A percentile compares a stretch with the other conserved stretches of the same genome.
phyloP scores from a whole-genome alignment of 306 rosid genomes.

The Biancaea sappan region DNA sequence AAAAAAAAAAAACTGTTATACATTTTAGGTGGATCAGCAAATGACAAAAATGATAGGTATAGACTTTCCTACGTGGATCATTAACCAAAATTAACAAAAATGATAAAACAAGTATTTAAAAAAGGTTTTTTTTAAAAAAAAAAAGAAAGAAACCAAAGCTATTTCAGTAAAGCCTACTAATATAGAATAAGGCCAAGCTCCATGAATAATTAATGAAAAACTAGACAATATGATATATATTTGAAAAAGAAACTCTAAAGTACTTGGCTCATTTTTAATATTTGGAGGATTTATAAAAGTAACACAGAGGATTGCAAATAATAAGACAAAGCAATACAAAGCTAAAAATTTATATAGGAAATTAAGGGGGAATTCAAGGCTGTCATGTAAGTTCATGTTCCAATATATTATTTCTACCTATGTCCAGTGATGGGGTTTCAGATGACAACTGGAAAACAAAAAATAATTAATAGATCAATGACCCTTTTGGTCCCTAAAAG shows the following conservation, averaged over 20 bases:
- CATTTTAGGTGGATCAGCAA: slow-evolving; percentile 10
- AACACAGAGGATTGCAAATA: neutral
- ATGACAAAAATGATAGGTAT: neutral
- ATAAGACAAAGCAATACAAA: neutral
- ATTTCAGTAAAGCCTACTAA: slow-evolving; percentile 1
- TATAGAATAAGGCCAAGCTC: neutral
- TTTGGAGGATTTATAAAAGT: neutral
- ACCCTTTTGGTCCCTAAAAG: too few species aligned
- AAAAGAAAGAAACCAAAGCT: neutral
- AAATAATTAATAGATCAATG: too few species aligned
- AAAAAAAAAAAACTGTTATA: neutral
- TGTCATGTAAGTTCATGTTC: too few species aligned
- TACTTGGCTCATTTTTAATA: neutral
- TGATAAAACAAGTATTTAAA: neutral
- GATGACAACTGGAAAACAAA: too few species aligned
- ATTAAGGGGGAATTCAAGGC: too few species aligned
- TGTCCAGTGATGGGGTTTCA: too few species aligned
- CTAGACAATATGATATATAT: neutral
- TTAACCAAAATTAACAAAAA: slow-evolving; percentile 1
- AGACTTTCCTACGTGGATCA: neutral
- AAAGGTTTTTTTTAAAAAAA: neutral
- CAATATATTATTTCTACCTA: too few species aligned
- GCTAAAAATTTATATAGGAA: neutral
- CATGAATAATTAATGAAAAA: neutral
- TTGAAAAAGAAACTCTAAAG: neutral